Percentiles rank a stretch among this genome's conserved stretches.
phyloP scores from a whole-genome alignment of 495 filamentous ascomycete genomes.

The Annulohypoxylon maeteangense region DNA sequence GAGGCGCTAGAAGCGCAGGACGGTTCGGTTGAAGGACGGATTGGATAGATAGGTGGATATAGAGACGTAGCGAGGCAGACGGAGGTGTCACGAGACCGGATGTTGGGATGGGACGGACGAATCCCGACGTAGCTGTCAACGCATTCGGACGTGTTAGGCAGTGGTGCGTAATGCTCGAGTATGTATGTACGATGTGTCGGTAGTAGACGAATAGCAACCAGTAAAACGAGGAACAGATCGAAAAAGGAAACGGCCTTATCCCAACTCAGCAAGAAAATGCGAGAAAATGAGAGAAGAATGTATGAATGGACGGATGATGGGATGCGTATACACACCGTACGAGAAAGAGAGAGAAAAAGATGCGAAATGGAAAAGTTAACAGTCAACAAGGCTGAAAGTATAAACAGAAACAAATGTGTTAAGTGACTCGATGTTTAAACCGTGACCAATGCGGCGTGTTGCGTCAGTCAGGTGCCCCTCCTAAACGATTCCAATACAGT shows the following conservation, averaged over 20 bases:
- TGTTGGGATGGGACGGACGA: slow-evolving; percentile 3
- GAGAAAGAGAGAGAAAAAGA: background rate
- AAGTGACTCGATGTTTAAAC: slow-evolving; percentile 4
- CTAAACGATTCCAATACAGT: background rate
- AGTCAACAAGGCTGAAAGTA: slow-evolving; percentile 3
- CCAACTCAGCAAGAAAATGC: background rate
- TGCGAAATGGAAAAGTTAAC: background rate
- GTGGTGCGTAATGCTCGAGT: background rate
- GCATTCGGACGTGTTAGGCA: slow-evolving; percentile 9
- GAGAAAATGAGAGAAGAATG: background rate
- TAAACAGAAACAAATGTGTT: slow-evolving; percentile 3
- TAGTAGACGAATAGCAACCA: background rate
- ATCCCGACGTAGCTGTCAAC: slow-evolving; percentile 14
- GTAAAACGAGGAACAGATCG: background rate
- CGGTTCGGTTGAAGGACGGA: background rate
- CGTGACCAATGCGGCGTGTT: slow-evolving; percentile 2
- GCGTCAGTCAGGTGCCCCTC: slow-evolving; percentile 39
- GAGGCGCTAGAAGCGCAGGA: background rate
- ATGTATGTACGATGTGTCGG: background rate
- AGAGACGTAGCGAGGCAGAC: background rate
- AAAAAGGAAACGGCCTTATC: background rate
- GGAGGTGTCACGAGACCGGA: slow-evolving; percentile 17
- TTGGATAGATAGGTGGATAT: background rate
- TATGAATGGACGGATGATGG: background rate
- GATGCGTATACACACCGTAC: background rate